These are phyloP conservation scores for Fragaria iinumae DNA, from an alignment of 306 rosid genomes.

Conservation along the genomic window DNA sequence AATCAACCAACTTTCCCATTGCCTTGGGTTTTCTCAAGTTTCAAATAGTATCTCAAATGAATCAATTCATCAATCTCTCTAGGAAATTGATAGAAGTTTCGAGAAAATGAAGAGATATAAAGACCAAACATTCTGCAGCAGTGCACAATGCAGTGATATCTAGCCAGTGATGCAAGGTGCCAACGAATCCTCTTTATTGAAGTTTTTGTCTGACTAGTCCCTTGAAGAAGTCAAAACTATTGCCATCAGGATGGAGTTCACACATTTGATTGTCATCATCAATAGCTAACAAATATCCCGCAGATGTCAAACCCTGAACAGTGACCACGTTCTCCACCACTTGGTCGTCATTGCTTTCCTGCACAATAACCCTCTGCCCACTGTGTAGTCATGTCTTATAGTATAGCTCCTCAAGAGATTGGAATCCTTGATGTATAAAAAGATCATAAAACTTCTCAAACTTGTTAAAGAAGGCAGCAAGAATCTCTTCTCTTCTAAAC, in stretches of 20 bases:
- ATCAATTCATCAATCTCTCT: background rate
- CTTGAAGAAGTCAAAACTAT: conserved; percentile 80
- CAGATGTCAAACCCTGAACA: conserved; percentile 70
- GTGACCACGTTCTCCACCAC: conserved; percentile 73
- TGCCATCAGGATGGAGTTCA: conserved; percentile 96
- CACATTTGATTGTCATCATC: conserved; percentile 84
- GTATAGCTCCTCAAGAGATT: conserved; percentile 80
- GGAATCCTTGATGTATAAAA: conserved; percentile 79
- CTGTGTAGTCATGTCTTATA: conserved; percentile 95
- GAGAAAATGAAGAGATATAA: background rate
- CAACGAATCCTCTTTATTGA: conserved; percentile 39
- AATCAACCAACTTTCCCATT: background rate
- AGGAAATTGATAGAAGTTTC: background rate
- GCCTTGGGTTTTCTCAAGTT: background rate
- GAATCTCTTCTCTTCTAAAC: conserved; percentile 70
- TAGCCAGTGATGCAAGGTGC: conserved; percentile 30
- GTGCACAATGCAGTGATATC: conserved; percentile 22
- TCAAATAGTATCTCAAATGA: background rate
- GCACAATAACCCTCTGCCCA: conserved; percentile 81
- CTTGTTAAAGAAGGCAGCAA: conserved; percentile 76
- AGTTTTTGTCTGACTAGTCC: conserved; percentile 75
- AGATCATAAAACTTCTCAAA: conserved; percentile 63
- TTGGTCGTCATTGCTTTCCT: conserved; percentile 67
- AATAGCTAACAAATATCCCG: conserved; percentile 75
- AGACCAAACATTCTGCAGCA: conserved; percentile 1